A percentile compares a stretch with the other conserved stretches of the same genome.
Evolutionary conservation across 2,329 filamentous ascomycete species (phyloP).

Genomic region (Talaromyces sp.): DNA sequence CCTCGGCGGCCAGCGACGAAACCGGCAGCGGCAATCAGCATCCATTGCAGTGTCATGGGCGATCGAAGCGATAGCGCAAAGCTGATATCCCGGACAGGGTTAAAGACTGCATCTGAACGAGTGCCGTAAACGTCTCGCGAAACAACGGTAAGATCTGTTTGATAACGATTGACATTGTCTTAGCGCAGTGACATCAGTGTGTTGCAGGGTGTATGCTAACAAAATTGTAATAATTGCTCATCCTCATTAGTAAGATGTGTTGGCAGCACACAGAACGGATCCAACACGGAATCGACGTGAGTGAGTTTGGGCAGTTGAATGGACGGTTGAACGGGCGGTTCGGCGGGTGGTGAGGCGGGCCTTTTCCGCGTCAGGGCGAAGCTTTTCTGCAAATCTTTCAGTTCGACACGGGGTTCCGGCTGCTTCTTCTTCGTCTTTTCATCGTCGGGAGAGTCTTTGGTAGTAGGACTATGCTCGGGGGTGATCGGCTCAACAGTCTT

Average conservation of each 20-base stretch:
- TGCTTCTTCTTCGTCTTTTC: not conserved
- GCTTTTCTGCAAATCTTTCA: not conserved
- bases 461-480: not conserved
- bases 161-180: not conserved
- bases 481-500: not conserved
- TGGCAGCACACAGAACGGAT: slow-evolving; percentile 3
- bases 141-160: not conserved
- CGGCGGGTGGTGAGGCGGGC: not conserved
- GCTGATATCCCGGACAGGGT: slow-evolving; percentile 4
- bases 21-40: slow-evolving; percentile 1
- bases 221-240: not conserved
- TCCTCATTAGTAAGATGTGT: not conserved
- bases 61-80: not conserved
- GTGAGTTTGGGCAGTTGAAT: not conserved
- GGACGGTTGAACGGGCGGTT: not conserved
- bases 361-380: not conserved
- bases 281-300: not conserved
- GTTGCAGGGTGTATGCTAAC: not conserved
- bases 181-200: not conserved
- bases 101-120: slow-evolving; percentile 4
- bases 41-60: slow-evolving; percentile 3
- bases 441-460: not conserved
- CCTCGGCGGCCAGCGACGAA: not conserved
- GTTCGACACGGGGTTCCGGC: not conserved
- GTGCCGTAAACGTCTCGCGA: slow-evolving; percentile 3